phyloP scores from a whole-genome alignment of 306 rosid genomes.

The Ochetophila trinervis region DNA sequence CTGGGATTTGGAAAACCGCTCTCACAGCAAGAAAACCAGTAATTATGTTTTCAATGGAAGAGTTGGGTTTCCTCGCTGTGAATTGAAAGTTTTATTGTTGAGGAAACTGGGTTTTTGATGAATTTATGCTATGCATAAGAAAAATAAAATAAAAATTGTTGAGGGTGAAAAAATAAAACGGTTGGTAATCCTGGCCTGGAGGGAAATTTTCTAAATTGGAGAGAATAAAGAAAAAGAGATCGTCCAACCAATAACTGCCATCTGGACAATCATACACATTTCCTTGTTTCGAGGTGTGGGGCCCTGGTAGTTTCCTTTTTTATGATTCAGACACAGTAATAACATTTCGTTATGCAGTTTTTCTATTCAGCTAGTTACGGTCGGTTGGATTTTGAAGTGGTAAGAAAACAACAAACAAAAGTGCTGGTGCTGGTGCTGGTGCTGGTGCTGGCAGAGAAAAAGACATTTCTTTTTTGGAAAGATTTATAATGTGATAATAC shows the following conservation, averaged over 20 bases:
- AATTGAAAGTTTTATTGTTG: neutral
- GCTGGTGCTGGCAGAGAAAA: no score
- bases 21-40: slow-evolving; percentile 12
- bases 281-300: no score
- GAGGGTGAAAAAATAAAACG: neutral
- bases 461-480: no score
- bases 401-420: no score
- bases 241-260: slow-evolving; percentile 6
- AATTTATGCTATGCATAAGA: neutral
- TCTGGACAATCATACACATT: neutral
- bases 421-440: no score
- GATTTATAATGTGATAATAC: no score
- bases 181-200: slow-evolving; percentile 13
- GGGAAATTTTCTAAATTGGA: neutral
- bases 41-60: neutral
- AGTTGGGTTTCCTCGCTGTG: neutral
- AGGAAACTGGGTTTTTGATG: slow-evolving; percentile 4
- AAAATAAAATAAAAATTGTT: no score
- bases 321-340: no score
- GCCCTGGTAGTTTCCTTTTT: no score
- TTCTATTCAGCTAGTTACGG: no score
- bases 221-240: neutral
- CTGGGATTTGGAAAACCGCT: slow-evolving; percentile 43
- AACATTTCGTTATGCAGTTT: no score
- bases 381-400: no score